A percentile compares a stretch with the other conserved stretches of the same genome.
These are phyloP conservation scores for Gleditsia sinensis DNA, from an alignment of 306 rosid genomes.

Conservation along the genomic window DNA sequence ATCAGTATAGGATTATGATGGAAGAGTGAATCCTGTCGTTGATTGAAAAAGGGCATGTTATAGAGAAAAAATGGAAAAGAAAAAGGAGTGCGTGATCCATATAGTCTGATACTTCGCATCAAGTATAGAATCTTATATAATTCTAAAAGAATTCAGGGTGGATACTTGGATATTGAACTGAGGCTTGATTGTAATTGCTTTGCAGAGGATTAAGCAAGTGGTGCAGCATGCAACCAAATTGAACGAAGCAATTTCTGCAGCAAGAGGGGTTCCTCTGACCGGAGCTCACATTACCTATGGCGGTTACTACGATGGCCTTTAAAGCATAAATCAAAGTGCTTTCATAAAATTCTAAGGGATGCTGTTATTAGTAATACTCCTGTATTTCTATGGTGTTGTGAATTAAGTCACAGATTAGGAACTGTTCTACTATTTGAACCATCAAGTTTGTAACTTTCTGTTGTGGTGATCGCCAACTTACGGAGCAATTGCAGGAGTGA, in stretches of 20 bases:
- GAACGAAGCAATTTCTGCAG: constrained; percentile 70
- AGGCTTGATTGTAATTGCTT: constrained; percentile 30
- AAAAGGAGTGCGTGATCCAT: no score
- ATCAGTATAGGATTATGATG: constrained; percentile 20
- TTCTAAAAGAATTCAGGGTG: not conserved
- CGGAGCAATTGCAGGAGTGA: not conserved
- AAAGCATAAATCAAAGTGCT: constrained; percentile 10
- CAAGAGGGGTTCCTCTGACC: constrained; percentile 54
- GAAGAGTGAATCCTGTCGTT: no score
- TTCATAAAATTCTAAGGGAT: constrained; percentile 21
- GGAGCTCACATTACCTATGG: constrained; percentile 75
- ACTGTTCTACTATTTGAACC: constrained; percentile 8
- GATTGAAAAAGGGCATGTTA: no score
- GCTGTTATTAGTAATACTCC: not conserved
- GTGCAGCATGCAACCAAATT: constrained; percentile 59
- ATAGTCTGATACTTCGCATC: no score
- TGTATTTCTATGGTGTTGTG: constrained; percentile 8
- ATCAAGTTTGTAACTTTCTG: not conserved
- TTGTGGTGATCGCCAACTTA: not conserved
- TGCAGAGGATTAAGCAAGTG: constrained; percentile 67
- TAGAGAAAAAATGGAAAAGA: no score
- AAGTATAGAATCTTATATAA: not conserved
- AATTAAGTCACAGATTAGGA: constrained; percentile 23
- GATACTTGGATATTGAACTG: constrained; percentile 27
- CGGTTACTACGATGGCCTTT: constrained; percentile 58